Conservation (phyloP, 2,329 filamentous ascomycete species). For the Conoideocrella luteorostrata region DNA sequence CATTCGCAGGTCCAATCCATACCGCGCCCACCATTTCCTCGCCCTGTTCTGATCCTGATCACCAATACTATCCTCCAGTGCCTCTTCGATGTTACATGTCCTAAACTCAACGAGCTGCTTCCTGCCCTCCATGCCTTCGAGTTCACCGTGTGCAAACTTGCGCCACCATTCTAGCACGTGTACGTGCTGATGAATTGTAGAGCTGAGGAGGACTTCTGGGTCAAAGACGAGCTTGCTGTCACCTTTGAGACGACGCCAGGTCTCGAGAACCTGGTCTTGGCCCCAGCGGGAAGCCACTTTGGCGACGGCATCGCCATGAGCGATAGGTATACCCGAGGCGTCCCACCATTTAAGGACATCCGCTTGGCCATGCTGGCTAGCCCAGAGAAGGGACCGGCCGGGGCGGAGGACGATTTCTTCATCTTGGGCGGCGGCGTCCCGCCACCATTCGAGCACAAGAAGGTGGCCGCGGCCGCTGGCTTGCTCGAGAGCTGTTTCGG, state of each 20-base stretch:
- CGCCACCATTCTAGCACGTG: slow-evolving; percentile 92
- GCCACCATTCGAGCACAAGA: slow-evolving; percentile 92
- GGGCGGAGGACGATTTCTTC: slow-evolving; percentile 62
- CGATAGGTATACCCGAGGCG: slow-evolving; percentile 69
- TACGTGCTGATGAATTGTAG: slow-evolving; percentile 81
- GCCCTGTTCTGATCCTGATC: slow-evolving; percentile 59
- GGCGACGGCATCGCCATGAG: slow-evolving; percentile 74
- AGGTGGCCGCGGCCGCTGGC: slow-evolving; percentile 80
- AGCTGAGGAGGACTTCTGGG: slow-evolving; percentile 74
- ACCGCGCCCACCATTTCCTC: slow-evolving; percentile 79
- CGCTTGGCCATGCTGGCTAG: slow-evolving; percentile 74
- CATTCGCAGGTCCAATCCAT: slow-evolving; percentile 74
- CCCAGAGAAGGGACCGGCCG: slow-evolving; percentile 76
- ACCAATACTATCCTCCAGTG: slow-evolving; percentile 77
- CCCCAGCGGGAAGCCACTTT: slow-evolving; percentile 81
- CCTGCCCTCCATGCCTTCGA: slow-evolving; percentile 47
- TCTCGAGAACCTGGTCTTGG: slow-evolving; percentile 74
- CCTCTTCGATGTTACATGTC: slow-evolving; percentile 92
- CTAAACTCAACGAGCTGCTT: slow-evolving; percentile 79
- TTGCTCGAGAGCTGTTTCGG: slow-evolving; percentile 79
- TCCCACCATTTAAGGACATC: slow-evolving; percentile 85
- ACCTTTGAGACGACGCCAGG: slow-evolving; percentile 69
- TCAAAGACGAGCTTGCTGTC: slow-evolving; percentile 66
- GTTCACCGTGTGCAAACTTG: slow-evolving; percentile 51
- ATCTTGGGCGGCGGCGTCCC: slow-evolving; percentile 57